Base-by-base conservation (phyloP, 202 grass and related monocot species). In the Setaria viridis region DNA sequence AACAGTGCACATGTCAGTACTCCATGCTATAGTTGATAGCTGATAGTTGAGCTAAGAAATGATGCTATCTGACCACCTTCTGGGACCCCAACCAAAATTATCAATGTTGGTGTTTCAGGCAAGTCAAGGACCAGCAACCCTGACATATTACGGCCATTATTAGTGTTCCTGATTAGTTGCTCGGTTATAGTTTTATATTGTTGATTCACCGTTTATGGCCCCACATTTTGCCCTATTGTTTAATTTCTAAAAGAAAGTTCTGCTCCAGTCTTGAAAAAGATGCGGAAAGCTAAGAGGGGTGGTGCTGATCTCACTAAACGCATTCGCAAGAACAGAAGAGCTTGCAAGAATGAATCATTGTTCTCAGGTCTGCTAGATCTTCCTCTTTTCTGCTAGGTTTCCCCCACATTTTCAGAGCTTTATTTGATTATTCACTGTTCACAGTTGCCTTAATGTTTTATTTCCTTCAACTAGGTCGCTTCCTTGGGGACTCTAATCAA, bases 231-330 rank as follows among this genome's bases (percentile, higher is more conserved):
- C 0, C 68, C n/a, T 4, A 19, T 68, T 9, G 37, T 39, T 42
- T 42, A 42, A 68, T 68, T 68, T 68, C 37, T 68, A 68, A 68
- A 68, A 42, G 7, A 20, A 42, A 11, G 8, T 42, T 59, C n/a
- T 59, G 57, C 48, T 68, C 41, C 33, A 25, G 11, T 56, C 19
- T 66, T 68, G 64, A 80, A 80, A 80, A 80, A 17, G 33, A 80
- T 80, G 63, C 12, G 4, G 32, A 15, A 20, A 21, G 21, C 19
- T 77, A 77, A 45, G 55, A 60, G 37, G 37, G 55, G 20, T 2
- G 57, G 57, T 25, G 37, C 29, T 9, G 11, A 54, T 54, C 71
- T 54, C 29, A 34, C 70, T 32, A 64, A 5, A 34, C 13, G 62
- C 30, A 34, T 14, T 2, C 5, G 3, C 25, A 34, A 64, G 10